Base-by-base conservation (phyloP, 2,329 filamentous ascomycete genomes). In the Cladosporium sp. region DNA sequence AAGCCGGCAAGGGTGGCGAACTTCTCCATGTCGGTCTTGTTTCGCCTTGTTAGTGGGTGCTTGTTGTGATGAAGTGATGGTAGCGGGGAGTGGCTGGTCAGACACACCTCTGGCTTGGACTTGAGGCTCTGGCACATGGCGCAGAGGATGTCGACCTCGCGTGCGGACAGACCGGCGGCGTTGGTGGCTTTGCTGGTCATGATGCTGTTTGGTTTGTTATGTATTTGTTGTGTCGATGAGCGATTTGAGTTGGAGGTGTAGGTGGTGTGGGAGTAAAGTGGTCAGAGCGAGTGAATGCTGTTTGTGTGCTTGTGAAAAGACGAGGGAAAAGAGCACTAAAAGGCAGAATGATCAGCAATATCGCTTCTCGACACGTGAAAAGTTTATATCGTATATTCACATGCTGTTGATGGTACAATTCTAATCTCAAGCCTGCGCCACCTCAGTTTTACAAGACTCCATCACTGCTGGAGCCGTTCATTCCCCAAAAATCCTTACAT, bases 321-420 rank as follows among this genome's bases (percentile, higher is more conserved):
- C 21, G 14, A n/a, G 13, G 7, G 48, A 54, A 18, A 32, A 7
- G 5, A 3, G 5, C 18, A 16, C 3, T 32, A n/a, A 51, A 23
- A 36, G 30, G 25, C 7, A 32, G n/a, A 46, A 39, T 39, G 21
- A 21, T 26, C 51, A 32, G 51, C 51, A 32, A 18, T 21, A 28
- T 54, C 28, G n/a, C 51, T 32, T n/a, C 51, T 18, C 32, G 18
- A 28, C 26, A 54, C 26, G 26, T 32, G 51, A 54, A 30, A 21
- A 54, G 28, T 54, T 28, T 32, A 21, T 54, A 32, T 57, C 54
- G 28, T 63, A 63, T 63, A 56, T 63, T 63, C 60, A 63, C 60
- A 63, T 43, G 60, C 60, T 56, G 49, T 23, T 34, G 51, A 30
- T 62, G 36, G 59, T 63, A 63, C 60, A 63, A 39, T 23, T 57